Conservation (phyloP, 1,139 yeast species). For the Tardiomyces blankii region DNA sequence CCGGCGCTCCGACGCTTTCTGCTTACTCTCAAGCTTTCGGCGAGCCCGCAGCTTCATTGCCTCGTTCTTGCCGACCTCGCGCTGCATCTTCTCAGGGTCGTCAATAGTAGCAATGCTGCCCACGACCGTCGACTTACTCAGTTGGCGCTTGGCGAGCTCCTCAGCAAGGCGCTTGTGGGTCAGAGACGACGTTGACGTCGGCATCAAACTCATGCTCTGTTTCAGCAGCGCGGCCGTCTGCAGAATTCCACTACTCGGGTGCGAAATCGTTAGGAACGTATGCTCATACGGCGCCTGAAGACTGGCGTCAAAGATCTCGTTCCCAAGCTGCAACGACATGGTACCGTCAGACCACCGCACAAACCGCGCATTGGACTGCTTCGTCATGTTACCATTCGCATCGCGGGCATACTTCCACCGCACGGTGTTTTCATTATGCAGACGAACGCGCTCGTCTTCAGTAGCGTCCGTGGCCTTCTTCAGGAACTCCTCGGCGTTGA, state of each 20-base stretch:
- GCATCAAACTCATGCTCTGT: slow-evolving; percentile 64
- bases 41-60: slow-evolving; percentile 31
- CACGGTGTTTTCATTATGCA: slow-evolving; percentile 69
- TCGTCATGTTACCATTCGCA: slow-evolving; percentile 36
- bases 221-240: slow-evolving; percentile 35
- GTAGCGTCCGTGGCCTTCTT: slow-evolving; percentile 17
- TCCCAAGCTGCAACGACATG: slow-evolving; percentile 73
- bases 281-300: slow-evolving; percentile 53
- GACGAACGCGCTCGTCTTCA: slow-evolving; percentile 39
- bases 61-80: slow-evolving; percentile 72
- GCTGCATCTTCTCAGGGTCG: slow-evolving; percentile 81
- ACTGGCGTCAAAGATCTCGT: slow-evolving; percentile 65
- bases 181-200: slow-evolving; percentile 74
- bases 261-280: slow-evolving; percentile 60
- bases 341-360: slow-evolving; percentile 94
- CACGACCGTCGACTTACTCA: slow-evolving; percentile 38
- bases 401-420: slow-evolving; percentile 84
- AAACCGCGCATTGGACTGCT: slow-evolving; percentile 83
- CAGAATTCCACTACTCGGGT: slow-evolving; percentile 60
- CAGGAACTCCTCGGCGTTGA: slow-evolving; percentile 63
- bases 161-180: slow-evolving; percentile 74
- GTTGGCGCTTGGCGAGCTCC: slow-evolving; percentile 61
- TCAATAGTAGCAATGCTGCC: slow-evolving; percentile 67
- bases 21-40: slow-evolving; percentile 41
- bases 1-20: slow-evolving; percentile 7